Base-by-base conservation (phyloP, 768 basidiomycete species). In the Lactarius quietus region DNA sequence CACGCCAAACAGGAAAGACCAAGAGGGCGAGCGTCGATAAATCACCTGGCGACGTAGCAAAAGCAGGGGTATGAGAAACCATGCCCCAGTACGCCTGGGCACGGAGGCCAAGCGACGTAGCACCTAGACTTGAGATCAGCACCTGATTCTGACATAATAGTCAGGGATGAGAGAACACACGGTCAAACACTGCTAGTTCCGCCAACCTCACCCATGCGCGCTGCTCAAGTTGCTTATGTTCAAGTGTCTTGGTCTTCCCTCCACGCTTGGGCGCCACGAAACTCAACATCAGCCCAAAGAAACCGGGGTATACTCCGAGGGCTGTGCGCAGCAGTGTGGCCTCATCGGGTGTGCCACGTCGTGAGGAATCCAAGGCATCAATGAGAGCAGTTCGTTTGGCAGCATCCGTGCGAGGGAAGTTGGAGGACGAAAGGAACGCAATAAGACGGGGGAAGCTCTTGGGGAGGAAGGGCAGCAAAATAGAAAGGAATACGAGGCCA, bases 21-120 rank as follows among this genome's bases (percentile, higher is more conserved):
- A 85, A 78, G 23, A 90, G 76, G 0, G 88, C 83, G 31, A 87
- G 79, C 0, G 87, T 87, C 6, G 80, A 79, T 26, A 86, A 74
- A 59, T 88, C 83, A 18, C 78, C 76, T 3, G 83, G 75, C 3
- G 80, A 75, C 0, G 78, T 74, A 31, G 76, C 73, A 57, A 77
- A 77, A 58, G 77, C 73, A 8, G 80, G 77, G 31, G 79, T 73
- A 61, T 76, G 75, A 43, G 76, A 77, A 4, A 80, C 78, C 68
- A 87, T 79, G 64, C 79, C 75, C 69, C 82, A 79, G 76, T 84
- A 89, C 9, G 84, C 83, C 68, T 84, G 84, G 39, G 82, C 70
- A 41, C 84, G 82, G 9, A 81, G 76, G 14, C 74, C 64, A 53
- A 74, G 65, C 0, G 80, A 65, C 53, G 73, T 68, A 18, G 69